Evolutionary conservation across 768 basidiomycete species (phyloP), one percentile per base, ranked within the genome.

Genomic region (Panus rudis): DNA sequence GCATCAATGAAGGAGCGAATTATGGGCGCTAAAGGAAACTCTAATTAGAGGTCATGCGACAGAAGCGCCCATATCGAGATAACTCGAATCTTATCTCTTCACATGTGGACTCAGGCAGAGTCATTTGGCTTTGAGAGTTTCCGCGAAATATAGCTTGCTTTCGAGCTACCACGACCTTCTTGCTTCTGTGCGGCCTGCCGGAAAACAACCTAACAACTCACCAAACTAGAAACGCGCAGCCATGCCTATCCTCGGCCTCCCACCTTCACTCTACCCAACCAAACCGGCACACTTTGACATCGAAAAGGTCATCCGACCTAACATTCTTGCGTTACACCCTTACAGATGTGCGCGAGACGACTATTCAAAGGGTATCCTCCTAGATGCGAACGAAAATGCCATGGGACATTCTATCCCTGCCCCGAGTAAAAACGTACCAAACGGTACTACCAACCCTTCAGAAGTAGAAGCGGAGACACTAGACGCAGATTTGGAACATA

Each of bases 371-470:
- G 93, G 93, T 19, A 83, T 97, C 54, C 78, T 99, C 21, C 78
- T 99, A 17, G 96, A 99, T 53, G 96, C 96, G 12, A 99, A 99
- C 64, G 96, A 99, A 69, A 98, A 99, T 60, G 78, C 94, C 0
- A 72, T 92, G 26, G 94, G 96, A 0, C 88, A 89, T 58, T 82
- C 88, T 2, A 84, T 97, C 27, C 65, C 71, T 20, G 50, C 58
- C n/a, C 34, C 65, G 13, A 49, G 56, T 24, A 48, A 42, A 17
- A n/a, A n/a, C n/a, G n/a, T n/a, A n/a, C n/a, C n/a, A n/a, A 33
- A 33, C 14, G 37, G 28, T 22, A 26, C 45, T n/a, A 25, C 61
- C 1, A 53, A 52, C 35, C 42, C 33, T 28, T 22, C 42, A 25
- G 55, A 56, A 14, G 43, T 37, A 32, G 17, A 42, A 1, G 25